phyloP scores from a whole-genome alignment of 2,329 filamentous ascomycete species.

The Sarocladium oryzae region DNA sequence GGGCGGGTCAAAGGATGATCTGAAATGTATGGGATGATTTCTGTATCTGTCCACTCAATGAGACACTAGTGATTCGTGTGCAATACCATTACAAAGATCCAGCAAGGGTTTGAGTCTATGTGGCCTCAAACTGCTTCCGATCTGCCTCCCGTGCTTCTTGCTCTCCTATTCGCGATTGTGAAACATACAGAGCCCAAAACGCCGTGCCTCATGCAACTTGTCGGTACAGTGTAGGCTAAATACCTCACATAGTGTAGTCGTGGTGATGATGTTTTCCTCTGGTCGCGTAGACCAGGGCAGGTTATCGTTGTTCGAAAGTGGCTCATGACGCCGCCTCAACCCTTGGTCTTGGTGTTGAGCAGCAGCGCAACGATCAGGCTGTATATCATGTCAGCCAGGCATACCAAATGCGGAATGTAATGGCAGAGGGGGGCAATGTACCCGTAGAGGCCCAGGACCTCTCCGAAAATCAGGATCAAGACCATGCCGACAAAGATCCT shows the following conservation, averaged over 20 bases:
- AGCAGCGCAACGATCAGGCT: conserved; percentile 91
- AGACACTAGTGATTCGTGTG: not conserved
- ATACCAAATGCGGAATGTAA: no score
- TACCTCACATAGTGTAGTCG: not conserved
- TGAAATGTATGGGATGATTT: not conserved
- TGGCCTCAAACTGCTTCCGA: not conserved
- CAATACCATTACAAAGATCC: conserved; percentile 4
- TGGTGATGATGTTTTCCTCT: conserved; percentile 1
- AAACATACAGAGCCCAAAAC: conserved; percentile 31
- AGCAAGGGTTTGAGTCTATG: not conserved
- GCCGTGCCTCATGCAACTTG: conserved; percentile 31
- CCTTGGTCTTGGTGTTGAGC: conserved; percentile 79
- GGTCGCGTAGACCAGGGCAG: not conserved
- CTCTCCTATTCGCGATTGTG: conserved; percentile 1
- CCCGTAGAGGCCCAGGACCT: conserved; percentile 96
- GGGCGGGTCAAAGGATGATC: not conserved
- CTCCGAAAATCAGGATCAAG: conserved; percentile 94
- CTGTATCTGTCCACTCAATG: conserved; percentile 5
- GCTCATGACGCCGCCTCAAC: conserved; percentile 31
- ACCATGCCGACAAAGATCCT: conserved; percentile 98
- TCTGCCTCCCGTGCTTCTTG: not conserved
- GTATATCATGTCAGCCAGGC: no score
- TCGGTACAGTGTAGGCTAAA: not conserved
- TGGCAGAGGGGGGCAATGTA: conserved; percentile 37
- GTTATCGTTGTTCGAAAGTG: not conserved